phyloP scores from a whole-genome alignment of 2,329 filamentous ascomycete genomes.

The Penicillium sp. region DNA sequence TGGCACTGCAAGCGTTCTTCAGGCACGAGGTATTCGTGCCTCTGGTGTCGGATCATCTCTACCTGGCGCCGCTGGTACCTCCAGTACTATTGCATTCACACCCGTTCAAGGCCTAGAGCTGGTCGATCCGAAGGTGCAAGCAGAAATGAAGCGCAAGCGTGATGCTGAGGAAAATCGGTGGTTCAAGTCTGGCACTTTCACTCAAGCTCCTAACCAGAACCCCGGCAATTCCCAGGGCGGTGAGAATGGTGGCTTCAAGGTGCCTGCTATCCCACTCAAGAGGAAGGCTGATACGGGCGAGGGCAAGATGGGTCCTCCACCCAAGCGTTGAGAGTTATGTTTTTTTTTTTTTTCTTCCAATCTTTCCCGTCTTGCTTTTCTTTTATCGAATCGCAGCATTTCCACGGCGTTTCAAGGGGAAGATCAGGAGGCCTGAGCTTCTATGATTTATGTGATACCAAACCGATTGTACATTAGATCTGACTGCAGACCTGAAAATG shows the following conservation, averaged over 20 bases:
- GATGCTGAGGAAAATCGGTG: slow-evolving; percentile 94
- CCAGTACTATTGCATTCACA: slow-evolving; percentile 87
- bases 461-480: slow-evolving; percentile 13
- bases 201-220: slow-evolving; percentile 64
- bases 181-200: slow-evolving; percentile 98
- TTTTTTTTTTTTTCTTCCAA: neutral
- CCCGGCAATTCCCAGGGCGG: slow-evolving; percentile 31
- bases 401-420: slow-evolving; percentile 20
- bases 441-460: slow-evolving; percentile 22
- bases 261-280: slow-evolving; percentile 68
- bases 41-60: slow-evolving; percentile 76
- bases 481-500: neutral
- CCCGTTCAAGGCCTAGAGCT: slow-evolving; percentile 93
- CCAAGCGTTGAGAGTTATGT: slow-evolving; percentile 29
- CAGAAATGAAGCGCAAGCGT: slow-evolving; percentile 82
- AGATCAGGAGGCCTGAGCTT: slow-evolving; percentile 12
- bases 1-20: slow-evolving; percentile 66
- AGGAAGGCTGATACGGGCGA: slow-evolving; percentile 72
- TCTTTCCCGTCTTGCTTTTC: neutral
- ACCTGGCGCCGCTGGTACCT: slow-evolving; percentile 67
- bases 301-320: slow-evolving; percentile 54
- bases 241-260: slow-evolving; percentile 71
- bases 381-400: slow-evolving; percentile 18
- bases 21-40: slow-evolving; percentile 74
- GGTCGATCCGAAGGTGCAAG: slow-evolving; percentile 87